phyloP scores from a whole-genome alignment of 2,329 filamentous ascomycete genomes.

The Colletotrichum abscissum region DNA sequence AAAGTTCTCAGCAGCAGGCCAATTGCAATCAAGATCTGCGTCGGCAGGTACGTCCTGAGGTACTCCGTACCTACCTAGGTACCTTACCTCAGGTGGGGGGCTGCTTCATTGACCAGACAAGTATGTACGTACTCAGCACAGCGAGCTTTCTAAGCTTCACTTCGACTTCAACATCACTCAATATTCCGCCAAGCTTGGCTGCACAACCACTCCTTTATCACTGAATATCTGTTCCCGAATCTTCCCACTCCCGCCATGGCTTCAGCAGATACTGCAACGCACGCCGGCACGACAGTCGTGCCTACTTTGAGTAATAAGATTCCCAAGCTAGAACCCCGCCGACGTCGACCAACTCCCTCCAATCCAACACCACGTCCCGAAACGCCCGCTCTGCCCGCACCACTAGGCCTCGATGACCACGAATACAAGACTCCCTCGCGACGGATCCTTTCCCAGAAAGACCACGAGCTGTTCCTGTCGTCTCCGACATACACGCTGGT shows the following conservation, averaged over 20 bases:
- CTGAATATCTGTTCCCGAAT: background rate
- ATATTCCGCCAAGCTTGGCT: background rate
- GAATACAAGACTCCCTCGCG: conserved; percentile 76
- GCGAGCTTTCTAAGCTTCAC: background rate
- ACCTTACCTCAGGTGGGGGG: background rate
- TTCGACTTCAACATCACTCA: background rate
- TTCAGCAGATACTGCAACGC: background rate
- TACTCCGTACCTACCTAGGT: background rate
- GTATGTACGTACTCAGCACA: background rate
- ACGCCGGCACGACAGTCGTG: background rate
- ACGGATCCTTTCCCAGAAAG: conserved; percentile 82
- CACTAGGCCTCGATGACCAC: conserved; percentile 70
- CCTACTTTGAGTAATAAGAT: conserved; percentile 50
- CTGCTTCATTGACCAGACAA: background rate
- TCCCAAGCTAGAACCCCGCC: conserved; percentile 75
- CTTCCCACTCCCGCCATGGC: conserved; percentile 3
- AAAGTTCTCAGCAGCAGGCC: background rate
- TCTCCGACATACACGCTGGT: conserved; percentile 83
- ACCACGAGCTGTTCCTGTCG: conserved; percentile 83
- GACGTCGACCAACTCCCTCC: conserved; percentile 60
- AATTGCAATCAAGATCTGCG: background rate
- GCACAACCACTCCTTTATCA: background rate
- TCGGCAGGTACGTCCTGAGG: background rate
- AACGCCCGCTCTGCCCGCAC: conserved; percentile 79
- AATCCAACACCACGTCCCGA: conserved; percentile 75